Base-by-base conservation (phyloP, 2,329 filamentous ascomycete species). In the Arthroderma sp. region DNA sequence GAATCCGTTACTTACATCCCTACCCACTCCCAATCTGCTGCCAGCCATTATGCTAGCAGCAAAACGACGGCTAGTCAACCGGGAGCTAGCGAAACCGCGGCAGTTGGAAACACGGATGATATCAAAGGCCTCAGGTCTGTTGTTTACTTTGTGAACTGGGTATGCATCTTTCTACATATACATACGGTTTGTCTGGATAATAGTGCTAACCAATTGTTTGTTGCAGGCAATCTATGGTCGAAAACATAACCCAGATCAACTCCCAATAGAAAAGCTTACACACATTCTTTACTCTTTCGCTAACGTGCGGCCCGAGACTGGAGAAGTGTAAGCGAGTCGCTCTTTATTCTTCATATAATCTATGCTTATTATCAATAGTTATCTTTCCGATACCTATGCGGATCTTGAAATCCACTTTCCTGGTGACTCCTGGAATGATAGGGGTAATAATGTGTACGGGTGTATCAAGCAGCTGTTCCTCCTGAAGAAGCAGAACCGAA, bases 241-340 rank as follows among this genome's bases (percentile, higher is more conserved):
- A 48, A 83, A 88, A 57, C 83, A 91, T 60, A 74, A 78, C 9
- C 86, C 87, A 0, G 83, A 91, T 58, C 79, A 91, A 58, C 73
- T 94, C 2, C 85, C 85, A 0, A 80, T 75, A 2, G 76, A 87
- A 44, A 83, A 86, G 49, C 74, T 94, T 31, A 94, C 87, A 0
- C 88, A 95, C 58, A 66, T 94, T 5, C 75, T 94, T 10, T 94
- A 94, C 55, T 74, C 87, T 6, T 95, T 95, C 65, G 87, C 85
- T 57, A 91, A 94, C 61, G 78, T 94, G 47, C 75, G 78, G 1
- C 75, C 80, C 2, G 84, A 88, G 3, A 77, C 73, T 36, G 87
- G 87, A 43, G 84, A 91, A 67, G 85, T 89, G 68, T 83, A 70
- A 50, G 58, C 50, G 10, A 38, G 1, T 7, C 4, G 22, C n/a